Conservation (phyloP, 768 basidiomycete genomes). For the Cystofilobasidium capitatum region DNA sequence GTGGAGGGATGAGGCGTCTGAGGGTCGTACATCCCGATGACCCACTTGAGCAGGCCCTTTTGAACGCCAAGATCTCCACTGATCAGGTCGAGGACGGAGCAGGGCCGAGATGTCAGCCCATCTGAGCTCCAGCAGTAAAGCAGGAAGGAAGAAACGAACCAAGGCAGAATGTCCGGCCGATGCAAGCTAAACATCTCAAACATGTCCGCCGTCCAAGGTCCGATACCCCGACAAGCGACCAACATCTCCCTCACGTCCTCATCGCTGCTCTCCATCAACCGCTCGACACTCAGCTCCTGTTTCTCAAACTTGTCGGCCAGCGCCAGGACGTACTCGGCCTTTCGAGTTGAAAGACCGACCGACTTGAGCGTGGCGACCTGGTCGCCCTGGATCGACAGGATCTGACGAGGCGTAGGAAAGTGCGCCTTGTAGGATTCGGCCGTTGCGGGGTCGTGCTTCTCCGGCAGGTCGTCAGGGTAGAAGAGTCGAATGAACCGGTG, state of each 20-base stretch:
- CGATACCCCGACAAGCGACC: slow-evolving; percentile 69
- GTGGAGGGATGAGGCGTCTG: neutral
- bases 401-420: slow-evolving; percentile 65
- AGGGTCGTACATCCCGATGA: slow-evolving; percentile 36
- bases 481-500: slow-evolving; percentile 50
- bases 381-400: slow-evolving; percentile 42
- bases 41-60: slow-evolving; percentile 40
- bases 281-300: slow-evolving; percentile 63
- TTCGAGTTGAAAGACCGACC: slow-evolving; percentile 72
- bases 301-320: slow-evolving; percentile 70
- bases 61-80: slow-evolving; percentile 71
- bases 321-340: slow-evolving; percentile 82
- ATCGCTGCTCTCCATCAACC: slow-evolving; percentile 60
- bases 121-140: neutral
- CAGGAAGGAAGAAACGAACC: slow-evolving; percentile 31
- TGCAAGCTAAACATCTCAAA: slow-evolving; percentile 80
- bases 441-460: neutral
- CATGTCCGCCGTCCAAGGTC: slow-evolving; percentile 67
- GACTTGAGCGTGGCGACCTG: slow-evolving; percentile 53
- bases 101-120: neutral
- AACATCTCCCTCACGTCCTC: slow-evolving; percentile 67
- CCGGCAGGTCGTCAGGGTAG: slow-evolving; percentile 5
- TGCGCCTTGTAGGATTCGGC: neutral
- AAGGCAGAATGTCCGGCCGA: slow-evolving; percentile 71
- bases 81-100: neutral